A percentile compares a stretch with the other conserved stretches of the same genome.
These are phyloP conservation scores for Trichoderma asperelloides DNA, from an alignment of 495 filamentous ascomycete species.

Conservation along the genomic window DNA sequence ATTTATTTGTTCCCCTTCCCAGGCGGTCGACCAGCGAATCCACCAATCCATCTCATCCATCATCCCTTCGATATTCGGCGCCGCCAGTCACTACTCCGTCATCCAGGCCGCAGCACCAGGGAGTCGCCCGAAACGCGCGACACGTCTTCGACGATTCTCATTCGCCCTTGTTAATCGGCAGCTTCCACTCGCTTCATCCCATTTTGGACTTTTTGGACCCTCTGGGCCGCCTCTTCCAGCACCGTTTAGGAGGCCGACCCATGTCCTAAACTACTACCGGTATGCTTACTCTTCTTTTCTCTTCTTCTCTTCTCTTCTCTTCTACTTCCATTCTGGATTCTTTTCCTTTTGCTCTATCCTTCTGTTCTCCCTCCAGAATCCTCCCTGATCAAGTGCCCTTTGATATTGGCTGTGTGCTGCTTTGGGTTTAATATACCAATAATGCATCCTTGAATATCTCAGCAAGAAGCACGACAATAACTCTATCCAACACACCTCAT, in stretches of 20 bases:
- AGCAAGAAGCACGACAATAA: not conserved
- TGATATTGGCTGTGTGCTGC: not conserved
- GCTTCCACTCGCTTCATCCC: not conserved
- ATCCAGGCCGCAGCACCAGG: not conserved
- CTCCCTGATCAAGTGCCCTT: not conserved
- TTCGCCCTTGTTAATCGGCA: not conserved
- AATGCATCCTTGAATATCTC: not conserved
- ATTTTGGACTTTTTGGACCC: not conserved
- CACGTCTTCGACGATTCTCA: not conserved
- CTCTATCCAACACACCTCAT: not conserved
- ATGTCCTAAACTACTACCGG: not conserved
- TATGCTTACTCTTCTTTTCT: not conserved
- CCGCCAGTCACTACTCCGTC: not conserved
- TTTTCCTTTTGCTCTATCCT: not conserved
- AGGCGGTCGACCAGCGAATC: not conserved
- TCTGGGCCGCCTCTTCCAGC: not conserved
- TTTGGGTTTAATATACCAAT: not conserved
- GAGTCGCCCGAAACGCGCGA: slow-evolving; percentile 5
- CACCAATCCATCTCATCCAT: not conserved
- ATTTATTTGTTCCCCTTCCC: not conserved
- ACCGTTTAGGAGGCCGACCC: not conserved
- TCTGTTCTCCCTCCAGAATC: not conserved
- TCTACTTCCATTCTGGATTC: not conserved
- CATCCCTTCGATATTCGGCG: not conserved
- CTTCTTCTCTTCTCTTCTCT: not conserved